A percentile compares a stretch with the other conserved stretches of the same genome.
Evolutionary conservation across 371 early-diverging fungal species (phyloP).

Genomic region (Rhizomucor miehei): DNA sequence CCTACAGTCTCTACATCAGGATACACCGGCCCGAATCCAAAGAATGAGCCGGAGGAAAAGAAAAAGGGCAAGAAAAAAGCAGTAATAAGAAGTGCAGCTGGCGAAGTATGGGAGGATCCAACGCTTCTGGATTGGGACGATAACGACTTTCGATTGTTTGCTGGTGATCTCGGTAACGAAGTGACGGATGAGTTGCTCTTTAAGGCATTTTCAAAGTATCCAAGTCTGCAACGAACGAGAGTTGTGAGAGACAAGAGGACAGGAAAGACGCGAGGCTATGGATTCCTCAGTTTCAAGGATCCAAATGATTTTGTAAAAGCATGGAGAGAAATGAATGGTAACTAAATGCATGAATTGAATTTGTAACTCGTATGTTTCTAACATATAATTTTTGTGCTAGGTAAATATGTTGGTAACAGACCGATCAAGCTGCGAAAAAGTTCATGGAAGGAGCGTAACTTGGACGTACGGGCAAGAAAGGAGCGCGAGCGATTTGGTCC

Average conservation of each 20-base stretch:
- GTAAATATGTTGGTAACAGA: conserved; percentile 94
- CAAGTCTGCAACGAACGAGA: conserved; percentile 70
- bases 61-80: conserved; percentile 44
- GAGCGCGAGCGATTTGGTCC: conserved; percentile 47
- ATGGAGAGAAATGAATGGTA: conserved; percentile 90
- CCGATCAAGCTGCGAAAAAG: conserved; percentile 94
- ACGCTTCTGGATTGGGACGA: conserved; percentile 88
- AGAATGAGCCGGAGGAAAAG: conserved; percentile 2
- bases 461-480: conserved; percentile 56
- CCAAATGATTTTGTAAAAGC: conserved; percentile 83
- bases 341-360: neutral
- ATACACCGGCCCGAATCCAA: conserved; percentile 12
- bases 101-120: conserved; percentile 94
- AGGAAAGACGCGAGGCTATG: conserved; percentile 80
- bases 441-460: conserved; percentile 91
- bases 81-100: conserved; percentile 82
- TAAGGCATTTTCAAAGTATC: conserved; percentile 79
- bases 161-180: conserved; percentile 88
- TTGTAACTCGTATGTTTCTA: neutral
- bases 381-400: conserved; percentile 35
- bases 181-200: conserved; percentile 78
- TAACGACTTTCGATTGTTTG: conserved; percentile 85
- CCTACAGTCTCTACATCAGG: conserved; percentile 11
- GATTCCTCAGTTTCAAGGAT: conserved; percentile 82
- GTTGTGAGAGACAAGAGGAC: conserved; percentile 80